These are phyloP conservation scores for Candida dajiaensis DNA, from an alignment of 805 yeast species.

Conservation along the genomic window DNA sequence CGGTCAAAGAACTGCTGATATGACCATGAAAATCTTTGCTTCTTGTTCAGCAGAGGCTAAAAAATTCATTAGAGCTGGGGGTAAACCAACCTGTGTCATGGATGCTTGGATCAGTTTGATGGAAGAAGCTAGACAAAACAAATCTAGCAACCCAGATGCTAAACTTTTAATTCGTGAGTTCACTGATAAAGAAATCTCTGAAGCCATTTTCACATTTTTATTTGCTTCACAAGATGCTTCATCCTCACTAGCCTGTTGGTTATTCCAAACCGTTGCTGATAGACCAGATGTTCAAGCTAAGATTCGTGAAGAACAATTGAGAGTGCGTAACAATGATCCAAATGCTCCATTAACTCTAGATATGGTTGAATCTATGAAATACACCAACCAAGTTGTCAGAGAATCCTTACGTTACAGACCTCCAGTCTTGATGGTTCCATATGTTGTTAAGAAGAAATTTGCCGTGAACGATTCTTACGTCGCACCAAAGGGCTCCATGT, in stretches of 20 bases:
- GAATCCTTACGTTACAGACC: constrained; percentile 94
- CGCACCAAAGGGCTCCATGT: constrained; percentile 96
- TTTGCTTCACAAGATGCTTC: constrained; percentile 99
- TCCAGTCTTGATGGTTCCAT: constrained; percentile 97
- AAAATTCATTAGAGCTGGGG: constrained; percentile 69
- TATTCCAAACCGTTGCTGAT: constrained; percentile 93
- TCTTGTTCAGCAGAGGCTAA: constrained; percentile 86
- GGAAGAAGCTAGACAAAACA: constrained; percentile 57
- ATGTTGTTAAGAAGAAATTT: constrained; percentile 81
- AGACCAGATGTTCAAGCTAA: constrained; percentile 85
- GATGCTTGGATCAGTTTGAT: constrained; percentile 91
- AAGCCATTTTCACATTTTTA: constrained; percentile 92
- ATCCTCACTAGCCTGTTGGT: constrained; percentile 95
- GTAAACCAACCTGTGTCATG: constrained; percentile 81
- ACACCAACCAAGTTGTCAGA: constrained; percentile 85
- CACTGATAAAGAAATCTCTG: constrained; percentile 86
- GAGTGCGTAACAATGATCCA: constrained; percentile 76
- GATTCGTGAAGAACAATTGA: constrained; percentile 87
- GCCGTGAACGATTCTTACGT: constrained; percentile 80
- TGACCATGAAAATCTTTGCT: constrained; percentile 89
- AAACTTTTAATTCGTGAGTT: constrained; percentile 72
- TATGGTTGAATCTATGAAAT: constrained; percentile 78
- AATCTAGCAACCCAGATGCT: constrained; percentile 44
- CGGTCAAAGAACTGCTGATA: constrained; percentile 88
- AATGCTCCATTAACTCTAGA: constrained; percentile 54